Evolutionary conservation across 495 filamentous ascomycete species (phyloP), one percentile per base, ranked within the genome.

Genomic region (Choiromyces venosus): DNA sequence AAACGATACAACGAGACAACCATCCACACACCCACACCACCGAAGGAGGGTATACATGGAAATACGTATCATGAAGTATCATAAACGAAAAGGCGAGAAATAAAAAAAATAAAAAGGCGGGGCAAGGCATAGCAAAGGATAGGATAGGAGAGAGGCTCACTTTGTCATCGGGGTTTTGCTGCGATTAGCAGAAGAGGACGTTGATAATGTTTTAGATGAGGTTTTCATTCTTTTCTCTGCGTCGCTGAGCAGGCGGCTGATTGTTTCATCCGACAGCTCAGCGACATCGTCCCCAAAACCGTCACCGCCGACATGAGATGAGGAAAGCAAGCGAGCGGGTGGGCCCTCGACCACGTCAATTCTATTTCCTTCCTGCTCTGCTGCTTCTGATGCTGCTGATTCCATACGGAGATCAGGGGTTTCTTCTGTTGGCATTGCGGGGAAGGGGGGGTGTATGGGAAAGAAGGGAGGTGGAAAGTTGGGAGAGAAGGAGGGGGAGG

Each of bases 211-310:
- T 72, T 69, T 38, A 73, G 75, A 73, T 67, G 42, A 77, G 78
- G 65, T 64, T 70, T 66, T 86, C 73, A 92, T 82, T 66, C 89
- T 85, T 71, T 82, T 78, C 77, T 91, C 88, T 42, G 91, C 91
- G 82, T 90, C 85, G 68, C 85, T 83, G 56, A 93, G 86, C 44
- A 93, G 84, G 75, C 87, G 82, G 73, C 86, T 83, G 68, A 92
- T 85, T 78, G 89, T 86, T 74, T 88, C 86, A 76, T 87, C 86
- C n/a, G 85, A 85, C 69, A 88, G 77, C 46, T 87, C 85, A 68
- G 88, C 88, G 42, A 86, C 85, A 71, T 80, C 82, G 76, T 80
- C 72, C 37, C 76, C 79, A 70, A 77, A 61, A 33, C 52, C 69
- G 69, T 72, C 75, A 77, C 75, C 70, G 70, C 37, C 44, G 66